phyloP scores from a whole-genome alignment of 2,329 filamentous ascomycete genomes.

The Clonostachys rhizophaga region DNA sequence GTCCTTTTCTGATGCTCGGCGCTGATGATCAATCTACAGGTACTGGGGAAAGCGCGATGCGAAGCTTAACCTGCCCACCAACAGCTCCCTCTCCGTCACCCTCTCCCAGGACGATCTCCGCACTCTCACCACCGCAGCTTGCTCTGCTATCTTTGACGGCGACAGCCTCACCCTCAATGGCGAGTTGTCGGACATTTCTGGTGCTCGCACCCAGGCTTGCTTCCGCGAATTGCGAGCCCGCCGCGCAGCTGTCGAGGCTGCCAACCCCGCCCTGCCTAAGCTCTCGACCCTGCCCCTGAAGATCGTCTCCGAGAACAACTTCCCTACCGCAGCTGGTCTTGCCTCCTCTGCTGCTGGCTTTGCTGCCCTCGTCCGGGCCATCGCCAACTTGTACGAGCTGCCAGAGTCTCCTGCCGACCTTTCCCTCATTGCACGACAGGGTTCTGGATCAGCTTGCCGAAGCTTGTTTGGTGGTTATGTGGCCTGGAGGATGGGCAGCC shows the following conservation, averaged over 20 bases:
- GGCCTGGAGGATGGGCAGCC: conserved; percentile 80
- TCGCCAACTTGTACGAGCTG: conserved; percentile 88
- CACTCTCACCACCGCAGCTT: conserved; percentile 93
- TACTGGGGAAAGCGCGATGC: conserved; percentile 97
- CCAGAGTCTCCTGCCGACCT: conserved; percentile 77
- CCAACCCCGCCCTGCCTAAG: conserved; percentile 72
- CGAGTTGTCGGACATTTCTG: conserved; percentile 75
- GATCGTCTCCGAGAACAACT: conserved; percentile 97
- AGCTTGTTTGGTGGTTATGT: conserved; percentile 94
- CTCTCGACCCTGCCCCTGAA: conserved; percentile 73
- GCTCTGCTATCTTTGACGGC: conserved; percentile 66
- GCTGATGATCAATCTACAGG: conserved; percentile 16
- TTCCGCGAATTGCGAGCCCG: conserved; percentile 79
- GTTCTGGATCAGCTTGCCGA: conserved; percentile 90
- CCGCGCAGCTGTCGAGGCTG: conserved; percentile 68
- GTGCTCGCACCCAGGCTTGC: conserved; percentile 90
- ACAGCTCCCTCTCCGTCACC: conserved; percentile 95
- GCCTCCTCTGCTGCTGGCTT: conserved; percentile 68
- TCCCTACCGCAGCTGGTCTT: conserved; percentile 92
- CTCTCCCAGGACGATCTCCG: conserved; percentile 91
- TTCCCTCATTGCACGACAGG: conserved; percentile 85
- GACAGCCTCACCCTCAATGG: conserved; percentile 83
- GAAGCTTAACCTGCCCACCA: conserved; percentile 93
- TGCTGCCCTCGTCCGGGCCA: conserved; percentile 71
- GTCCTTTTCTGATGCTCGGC: background rate